phyloP scores from a whole-genome alignment of 768 basidiomycete genomes.

The Daedalea quercina region DNA sequence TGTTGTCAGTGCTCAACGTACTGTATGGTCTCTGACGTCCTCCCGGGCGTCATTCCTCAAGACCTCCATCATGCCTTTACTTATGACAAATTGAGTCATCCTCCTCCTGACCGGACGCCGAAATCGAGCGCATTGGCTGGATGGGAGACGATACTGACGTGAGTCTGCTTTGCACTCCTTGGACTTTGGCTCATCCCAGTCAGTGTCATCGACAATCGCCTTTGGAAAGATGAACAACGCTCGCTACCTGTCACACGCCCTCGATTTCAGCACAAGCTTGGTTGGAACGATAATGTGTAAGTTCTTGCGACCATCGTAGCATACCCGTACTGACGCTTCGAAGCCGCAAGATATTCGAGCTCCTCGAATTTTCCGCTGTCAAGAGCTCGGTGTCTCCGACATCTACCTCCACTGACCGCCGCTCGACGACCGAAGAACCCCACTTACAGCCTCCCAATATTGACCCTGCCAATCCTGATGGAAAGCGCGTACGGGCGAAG shows the following conservation, averaged over 20 bases:
- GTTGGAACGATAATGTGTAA: conserved; percentile 58
- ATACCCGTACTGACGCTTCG: background rate
- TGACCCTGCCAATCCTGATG: conserved; percentile 37
- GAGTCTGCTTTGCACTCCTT: conserved; percentile 20
- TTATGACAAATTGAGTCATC: conserved; percentile 54
- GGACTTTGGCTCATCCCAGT: conserved; percentile 1
- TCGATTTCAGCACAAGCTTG: conserved; percentile 57
- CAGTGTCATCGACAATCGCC: conserved; percentile 68
- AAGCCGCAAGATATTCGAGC: conserved; percentile 36
- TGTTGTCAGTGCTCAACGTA: conserved; percentile 83
- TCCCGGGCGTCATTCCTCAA: conserved; percentile 67
- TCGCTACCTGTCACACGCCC: conserved; percentile 45
- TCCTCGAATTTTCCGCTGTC: conserved; percentile 28
- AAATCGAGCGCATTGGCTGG: conserved; percentile 50
- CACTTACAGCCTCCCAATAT: conserved; percentile 51
- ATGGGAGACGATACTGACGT: conserved; percentile 66
- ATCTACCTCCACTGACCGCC: conserved; percentile 2
- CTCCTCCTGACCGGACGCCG: conserved; percentile 44
- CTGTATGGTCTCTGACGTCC: conserved; percentile 60
- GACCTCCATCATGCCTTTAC: conserved; percentile 57
- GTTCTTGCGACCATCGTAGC: conserved; percentile 16
- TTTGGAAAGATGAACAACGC: conserved; percentile 67
- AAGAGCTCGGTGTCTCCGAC: background rate
- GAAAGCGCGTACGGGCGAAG: conserved; percentile 47
- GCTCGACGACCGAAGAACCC: conserved; percentile 29